Evolutionary conservation across 768 basidiomycete species (phyloP).

Genomic region (Lactarius sp.): DNA sequence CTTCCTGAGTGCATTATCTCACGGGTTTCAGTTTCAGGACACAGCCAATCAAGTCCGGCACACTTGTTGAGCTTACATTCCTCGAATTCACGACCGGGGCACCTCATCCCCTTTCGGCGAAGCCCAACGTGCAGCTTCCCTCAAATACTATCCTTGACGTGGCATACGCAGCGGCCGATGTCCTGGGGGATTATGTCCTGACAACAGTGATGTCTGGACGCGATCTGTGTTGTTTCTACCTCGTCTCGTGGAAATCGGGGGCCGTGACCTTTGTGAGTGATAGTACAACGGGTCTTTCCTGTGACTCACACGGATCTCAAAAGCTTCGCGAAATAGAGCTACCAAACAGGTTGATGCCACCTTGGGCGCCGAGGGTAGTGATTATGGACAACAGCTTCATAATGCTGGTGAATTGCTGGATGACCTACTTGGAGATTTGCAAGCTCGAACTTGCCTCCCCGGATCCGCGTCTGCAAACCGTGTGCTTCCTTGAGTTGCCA

Average conservation of each 20-base stretch:
- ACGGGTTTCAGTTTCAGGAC: neutral
- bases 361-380: conserved; percentile 8
- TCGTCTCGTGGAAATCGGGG: conserved; percentile 19
- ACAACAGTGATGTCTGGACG: neutral
- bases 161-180: conserved; percentile 1
- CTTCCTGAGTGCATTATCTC: neutral
- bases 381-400: conserved; percentile 6
- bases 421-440: conserved; percentile 8
- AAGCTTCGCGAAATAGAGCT: conserved; percentile 10
- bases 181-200: conserved; percentile 15
- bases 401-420: neutral
- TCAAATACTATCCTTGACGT: neutral
- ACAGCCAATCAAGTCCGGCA: neutral
- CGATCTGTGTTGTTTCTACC: neutral
- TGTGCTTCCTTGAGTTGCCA: conserved; percentile 11
- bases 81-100: conserved; percentile 10
- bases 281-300: neutral
- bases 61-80: conserved; percentile 5
- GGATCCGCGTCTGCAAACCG: neutral
- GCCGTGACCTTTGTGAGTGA: neutral
- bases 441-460: neutral
- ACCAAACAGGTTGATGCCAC: neutral
- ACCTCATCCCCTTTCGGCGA: conserved; percentile 9
- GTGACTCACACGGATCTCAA: neutral
- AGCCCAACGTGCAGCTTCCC: conserved; percentile 5